A percentile compares a stretch with the other conserved stretches of the same genome.
These are phyloP conservation scores for Saccharomyces hybrid DNA, from an alignment of 1,139 yeast species.

Conservation along the genomic window DNA sequence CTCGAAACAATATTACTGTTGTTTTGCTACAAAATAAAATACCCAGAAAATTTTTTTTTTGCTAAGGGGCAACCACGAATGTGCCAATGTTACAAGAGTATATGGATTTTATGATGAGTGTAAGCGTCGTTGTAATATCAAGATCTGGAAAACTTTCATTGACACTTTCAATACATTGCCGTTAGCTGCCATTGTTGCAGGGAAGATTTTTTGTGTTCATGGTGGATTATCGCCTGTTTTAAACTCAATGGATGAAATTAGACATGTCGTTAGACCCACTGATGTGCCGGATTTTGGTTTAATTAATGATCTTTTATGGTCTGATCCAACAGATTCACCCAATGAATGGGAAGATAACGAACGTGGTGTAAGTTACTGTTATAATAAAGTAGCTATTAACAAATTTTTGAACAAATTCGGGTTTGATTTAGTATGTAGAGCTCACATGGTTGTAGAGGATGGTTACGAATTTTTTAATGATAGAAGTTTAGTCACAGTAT, in stretches of 20 bases:
- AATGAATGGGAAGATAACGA: constrained; percentile 99
- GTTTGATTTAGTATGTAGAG: constrained; percentile 90
- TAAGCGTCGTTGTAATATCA: constrained; percentile 83
- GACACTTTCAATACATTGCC: constrained; percentile 94
- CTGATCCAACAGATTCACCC: constrained; percentile 90
- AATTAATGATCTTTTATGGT: constrained; percentile 87
- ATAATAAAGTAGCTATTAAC: constrained; percentile 85
- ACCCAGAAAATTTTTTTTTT: constrained; percentile 91
- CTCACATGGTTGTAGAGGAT: constrained; percentile 98
- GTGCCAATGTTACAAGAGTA: constrained; percentile 91
- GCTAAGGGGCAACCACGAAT: constrained; percentile 91
- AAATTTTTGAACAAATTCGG: constrained; percentile 82
- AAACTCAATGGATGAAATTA: constrained; percentile 83
- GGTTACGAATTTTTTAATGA: constrained; percentile 97
- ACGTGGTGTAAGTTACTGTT: constrained; percentile 94
- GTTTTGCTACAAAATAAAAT: constrained; percentile 86
- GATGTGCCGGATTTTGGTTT: constrained; percentile 96
- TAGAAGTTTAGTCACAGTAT: constrained; percentile 86
- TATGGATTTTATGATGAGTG: constrained; percentile 97
- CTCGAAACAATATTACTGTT: constrained; percentile 80
- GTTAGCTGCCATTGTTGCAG: constrained; percentile 91
- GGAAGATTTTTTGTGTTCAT: constrained; percentile 93
- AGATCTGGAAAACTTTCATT: constrained; percentile 87
- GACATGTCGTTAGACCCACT: constrained; percentile 87
- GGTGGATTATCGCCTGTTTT: constrained; percentile 93